phyloP scores from a whole-genome alignment of 2,329 filamentous ascomycete genomes.

The Alternaria incomplexa region DNA sequence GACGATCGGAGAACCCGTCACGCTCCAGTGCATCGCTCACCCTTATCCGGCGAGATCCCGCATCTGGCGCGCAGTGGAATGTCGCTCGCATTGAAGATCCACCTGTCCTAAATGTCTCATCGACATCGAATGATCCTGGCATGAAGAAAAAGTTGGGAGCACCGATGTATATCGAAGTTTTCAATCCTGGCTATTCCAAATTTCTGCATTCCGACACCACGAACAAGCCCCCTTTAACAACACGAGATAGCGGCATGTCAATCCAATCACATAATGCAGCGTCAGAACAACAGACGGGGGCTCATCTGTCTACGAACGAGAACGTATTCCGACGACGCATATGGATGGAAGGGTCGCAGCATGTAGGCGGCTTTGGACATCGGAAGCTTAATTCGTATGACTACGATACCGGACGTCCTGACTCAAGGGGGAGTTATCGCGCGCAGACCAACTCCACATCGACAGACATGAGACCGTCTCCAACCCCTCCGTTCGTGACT shows the following conservation, averaged over 20 bases:
- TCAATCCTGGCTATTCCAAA: slow-evolving; percentile 65
- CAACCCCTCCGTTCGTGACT: slow-evolving; percentile 25
- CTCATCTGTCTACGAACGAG: slow-evolving; percentile 5
- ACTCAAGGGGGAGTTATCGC: slow-evolving; percentile 30
- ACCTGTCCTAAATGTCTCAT: slow-evolving; percentile 52
- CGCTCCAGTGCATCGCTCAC: slow-evolving; percentile 46
- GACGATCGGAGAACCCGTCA: slow-evolving; percentile 23
- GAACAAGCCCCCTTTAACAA: slow-evolving; percentile 16
- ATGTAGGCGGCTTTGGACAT: slow-evolving; percentile 50
- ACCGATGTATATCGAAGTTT: slow-evolving; percentile 61
- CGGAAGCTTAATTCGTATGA: slow-evolving; percentile 43
- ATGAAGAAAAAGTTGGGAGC: slow-evolving; percentile 48
- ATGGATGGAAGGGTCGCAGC: slow-evolving; percentile 56
- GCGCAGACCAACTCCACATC: slow-evolving; percentile 17
- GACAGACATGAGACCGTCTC: slow-evolving; percentile 17
- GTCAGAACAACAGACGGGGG: slow-evolving; percentile 2
- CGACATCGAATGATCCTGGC: slow-evolving; percentile 37
- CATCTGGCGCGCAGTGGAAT: slow-evolving; percentile 59
- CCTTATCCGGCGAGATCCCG: slow-evolving; percentile 59
- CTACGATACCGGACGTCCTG: slow-evolving; percentile 25
- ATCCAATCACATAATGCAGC: neutral
- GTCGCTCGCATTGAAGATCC: slow-evolving; percentile 57
- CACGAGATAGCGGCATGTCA: slow-evolving; percentile 23
- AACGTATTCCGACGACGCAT: slow-evolving; percentile 54
- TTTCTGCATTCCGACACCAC: slow-evolving; percentile 52